A percentile compares a stretch with the other conserved stretches of the same genome.
Evolutionary conservation across 495 filamentous ascomycete species (phyloP).

Genomic region (Tuber aestivum): DNA sequence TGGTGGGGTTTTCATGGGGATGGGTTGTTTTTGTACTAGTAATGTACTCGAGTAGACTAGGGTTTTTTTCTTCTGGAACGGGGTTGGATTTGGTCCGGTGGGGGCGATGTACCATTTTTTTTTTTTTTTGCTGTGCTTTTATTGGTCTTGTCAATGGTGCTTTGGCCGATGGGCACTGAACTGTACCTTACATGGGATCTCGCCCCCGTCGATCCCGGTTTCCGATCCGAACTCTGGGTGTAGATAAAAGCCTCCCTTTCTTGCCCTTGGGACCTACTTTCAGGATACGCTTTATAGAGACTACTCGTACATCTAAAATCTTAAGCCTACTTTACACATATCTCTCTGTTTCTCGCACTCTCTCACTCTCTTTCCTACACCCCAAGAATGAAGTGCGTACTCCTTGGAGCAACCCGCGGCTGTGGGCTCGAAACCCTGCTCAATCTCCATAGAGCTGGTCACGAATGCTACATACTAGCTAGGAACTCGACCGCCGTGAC

Average conservation of each 20-base stretch:
- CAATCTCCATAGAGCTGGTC: conserved; percentile 10
- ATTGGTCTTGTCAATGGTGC: too few relatives aligned
- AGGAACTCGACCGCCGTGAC: conserved; percentile 1
- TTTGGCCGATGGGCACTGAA: too few relatives aligned
- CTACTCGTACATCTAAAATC: background rate
- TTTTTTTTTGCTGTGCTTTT: background rate
- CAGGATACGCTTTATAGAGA: background rate
- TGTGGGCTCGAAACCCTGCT: conserved; percentile 16
- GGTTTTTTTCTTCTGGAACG: background rate
- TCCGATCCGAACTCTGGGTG: too few relatives aligned
- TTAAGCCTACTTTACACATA: background rate
- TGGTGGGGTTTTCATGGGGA: background rate
- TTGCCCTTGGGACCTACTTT: too few relatives aligned
- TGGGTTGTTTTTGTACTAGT: too few relatives aligned
- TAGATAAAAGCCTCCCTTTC: too few relatives aligned
- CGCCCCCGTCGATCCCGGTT: too few relatives aligned
- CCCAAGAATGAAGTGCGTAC: conserved; percentile 19
- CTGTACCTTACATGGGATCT: too few relatives aligned
- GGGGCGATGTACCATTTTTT: background rate
- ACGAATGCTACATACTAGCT: conserved; percentile 19
- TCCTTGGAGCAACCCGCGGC: conserved; percentile 26
- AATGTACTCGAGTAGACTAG: too few relatives aligned
- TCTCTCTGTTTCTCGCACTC: background rate
- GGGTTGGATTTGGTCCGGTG: background rate
- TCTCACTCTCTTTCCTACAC: background rate